Conservation (phyloP, 345 rosid species). For the Conringia planisiliqua region DNA sequence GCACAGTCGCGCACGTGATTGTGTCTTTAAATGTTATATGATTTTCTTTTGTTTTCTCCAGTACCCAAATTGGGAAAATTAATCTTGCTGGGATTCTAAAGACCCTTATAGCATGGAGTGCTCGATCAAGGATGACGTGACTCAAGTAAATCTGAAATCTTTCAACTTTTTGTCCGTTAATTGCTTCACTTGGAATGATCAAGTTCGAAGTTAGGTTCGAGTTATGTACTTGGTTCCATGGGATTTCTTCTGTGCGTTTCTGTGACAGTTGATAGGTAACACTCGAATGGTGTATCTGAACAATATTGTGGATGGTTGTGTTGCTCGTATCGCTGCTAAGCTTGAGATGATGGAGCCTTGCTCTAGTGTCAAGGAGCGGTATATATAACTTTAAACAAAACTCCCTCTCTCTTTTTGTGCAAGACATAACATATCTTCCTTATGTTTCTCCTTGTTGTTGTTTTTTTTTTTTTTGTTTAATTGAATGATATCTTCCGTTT, state of each 20-base stretch:
- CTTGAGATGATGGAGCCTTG: conserved; percentile 59
- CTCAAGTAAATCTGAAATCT: conserved; percentile 41
- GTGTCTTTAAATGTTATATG: too few relatives aligned
- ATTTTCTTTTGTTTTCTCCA: neutral
- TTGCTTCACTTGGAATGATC: neutral
- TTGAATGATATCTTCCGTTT: neutral
- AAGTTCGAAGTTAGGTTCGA: neutral
- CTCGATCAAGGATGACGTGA: conserved; percentile 53
- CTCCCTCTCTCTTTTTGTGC: neutral
- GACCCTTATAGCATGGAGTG: conserved; percentile 22
- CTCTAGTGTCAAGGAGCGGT: conserved; percentile 55
- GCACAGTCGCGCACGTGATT: too few relatives aligned
- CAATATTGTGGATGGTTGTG: conserved; percentile 53
- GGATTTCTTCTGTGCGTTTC: neutral
- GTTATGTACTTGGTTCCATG: neutral
- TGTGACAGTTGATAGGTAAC: conserved; percentile 51
- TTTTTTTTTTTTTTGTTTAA: neutral
- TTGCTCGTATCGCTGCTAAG: conserved; percentile 57
- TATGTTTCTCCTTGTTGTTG: neutral
- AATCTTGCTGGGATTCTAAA: too few relatives aligned
- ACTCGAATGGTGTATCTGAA: conserved; percentile 62
- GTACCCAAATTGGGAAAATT: neutral
- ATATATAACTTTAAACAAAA: neutral
- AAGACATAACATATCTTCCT: neutral
- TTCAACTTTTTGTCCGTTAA: neutral